phyloP scores from a whole-genome alignment of 2,329 filamentous ascomycete genomes.

The Allantophomopsis lycopodina region DNA sequence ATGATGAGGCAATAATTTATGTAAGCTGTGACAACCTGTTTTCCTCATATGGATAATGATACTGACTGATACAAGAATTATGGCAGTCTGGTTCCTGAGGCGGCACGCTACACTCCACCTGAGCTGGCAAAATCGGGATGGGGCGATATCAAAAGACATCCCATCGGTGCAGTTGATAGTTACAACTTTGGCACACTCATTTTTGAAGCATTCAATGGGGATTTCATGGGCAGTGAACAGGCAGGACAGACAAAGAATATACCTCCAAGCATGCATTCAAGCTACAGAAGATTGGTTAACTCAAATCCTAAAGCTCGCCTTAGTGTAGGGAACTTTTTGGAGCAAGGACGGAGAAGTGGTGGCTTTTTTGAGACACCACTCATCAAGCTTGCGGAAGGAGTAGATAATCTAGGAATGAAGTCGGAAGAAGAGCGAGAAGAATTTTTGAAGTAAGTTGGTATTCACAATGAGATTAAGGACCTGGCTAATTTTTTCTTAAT shows the following conservation, averaged over 20 bases:
- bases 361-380: conserved; percentile 89
- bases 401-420: conserved; percentile 87
- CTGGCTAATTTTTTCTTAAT: conserved; percentile 2
- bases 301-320: conserved; percentile 80
- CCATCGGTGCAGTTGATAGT: conserved; percentile 70
- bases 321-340: conserved; percentile 73
- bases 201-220: conserved; percentile 84
- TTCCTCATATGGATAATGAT: too few species aligned
- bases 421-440: conserved; percentile 69
- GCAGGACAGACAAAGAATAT: conserved; percentile 76
- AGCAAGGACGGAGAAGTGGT: conserved; percentile 70
- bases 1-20: conserved; percentile 88
- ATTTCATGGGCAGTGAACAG: conserved; percentile 64
- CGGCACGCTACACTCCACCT: conserved; percentile 71
- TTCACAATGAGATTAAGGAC: too few species aligned
- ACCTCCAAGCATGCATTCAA: conserved; percentile 76
- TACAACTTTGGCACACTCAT: conserved; percentile 77
- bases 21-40: conserved; percentile 23
- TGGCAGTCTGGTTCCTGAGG: conserved; percentile 76
- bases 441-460: conserved; percentile 53
- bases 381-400: conserved; percentile 83
- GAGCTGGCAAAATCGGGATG: conserved; percentile 81
- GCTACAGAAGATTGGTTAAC: conserved; percentile 81
- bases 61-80: conserved; percentile 45
- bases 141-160: conserved; percentile 77